phyloP scores from a whole-genome alignment of 75 land plant species.

The Picea sitchensis region DNA sequence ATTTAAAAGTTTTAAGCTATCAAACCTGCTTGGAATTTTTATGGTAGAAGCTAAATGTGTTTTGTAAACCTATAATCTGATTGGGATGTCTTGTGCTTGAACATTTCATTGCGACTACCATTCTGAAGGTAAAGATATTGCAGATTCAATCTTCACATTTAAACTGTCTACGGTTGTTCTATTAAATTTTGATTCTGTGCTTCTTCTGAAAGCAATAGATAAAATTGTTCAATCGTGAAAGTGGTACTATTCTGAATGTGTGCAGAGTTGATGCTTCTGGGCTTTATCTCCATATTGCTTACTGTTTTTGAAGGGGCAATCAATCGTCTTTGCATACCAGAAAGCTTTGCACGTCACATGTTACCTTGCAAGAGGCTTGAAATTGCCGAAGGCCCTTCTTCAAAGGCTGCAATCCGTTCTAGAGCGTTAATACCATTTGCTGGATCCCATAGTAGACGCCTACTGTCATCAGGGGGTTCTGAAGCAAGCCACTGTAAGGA shows the following conservation, averaged over 20 bases:
- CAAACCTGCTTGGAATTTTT: too few species aligned
- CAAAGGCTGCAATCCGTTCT: background rate
- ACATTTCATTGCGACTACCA: too few species aligned
- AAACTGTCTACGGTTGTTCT: too few species aligned
- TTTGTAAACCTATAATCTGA: too few species aligned
- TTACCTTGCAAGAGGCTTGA: conserved; percentile 46
- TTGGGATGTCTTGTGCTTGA: too few species aligned
- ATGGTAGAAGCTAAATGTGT: too few species aligned
- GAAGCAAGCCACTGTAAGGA: conserved; percentile 2
- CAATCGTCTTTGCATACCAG: conserved; percentile 48
- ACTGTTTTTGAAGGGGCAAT: conserved; percentile 29
- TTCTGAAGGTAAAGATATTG: too few species aligned
- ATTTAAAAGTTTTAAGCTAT: too few species aligned
- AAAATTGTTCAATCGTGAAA: too few species aligned
- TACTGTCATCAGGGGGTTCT: conserved; percentile 1
- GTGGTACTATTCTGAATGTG: background rate
- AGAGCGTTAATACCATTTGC: background rate
- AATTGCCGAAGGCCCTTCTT: background rate
- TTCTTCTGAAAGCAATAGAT: too few species aligned
- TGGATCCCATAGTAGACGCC: conserved; percentile 1
- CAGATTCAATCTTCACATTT: too few species aligned
- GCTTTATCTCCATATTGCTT: conserved; percentile 39
- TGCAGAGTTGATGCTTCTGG: conserved; percentile 57
- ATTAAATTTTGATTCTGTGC: too few species aligned
- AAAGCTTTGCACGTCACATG: conserved; percentile 19